Percentiles rank a stretch among this genome's conserved stretches.
Evolutionary conservation across 805 yeast genomes (phyloP).

Genomic region (Spathaspora gorwiae): DNA sequence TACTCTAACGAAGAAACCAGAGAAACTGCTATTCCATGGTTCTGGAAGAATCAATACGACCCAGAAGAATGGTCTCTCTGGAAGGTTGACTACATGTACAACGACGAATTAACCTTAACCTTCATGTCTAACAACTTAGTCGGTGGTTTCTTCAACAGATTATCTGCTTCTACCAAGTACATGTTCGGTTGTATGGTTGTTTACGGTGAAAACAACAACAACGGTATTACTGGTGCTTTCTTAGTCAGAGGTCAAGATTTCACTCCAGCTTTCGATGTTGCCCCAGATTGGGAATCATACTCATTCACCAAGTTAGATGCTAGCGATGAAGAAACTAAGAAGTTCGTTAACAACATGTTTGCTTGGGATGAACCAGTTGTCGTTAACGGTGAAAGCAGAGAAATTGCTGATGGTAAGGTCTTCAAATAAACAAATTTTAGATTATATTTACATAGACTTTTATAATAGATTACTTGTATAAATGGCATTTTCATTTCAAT

Average conservation of each 20-base stretch:
- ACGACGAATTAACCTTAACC: slow-evolving; percentile 89
- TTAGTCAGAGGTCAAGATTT: slow-evolving; percentile 87
- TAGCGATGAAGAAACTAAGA: slow-evolving; percentile 69
- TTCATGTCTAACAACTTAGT: slow-evolving; percentile 96
- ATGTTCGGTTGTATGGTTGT: slow-evolving; percentile 88
- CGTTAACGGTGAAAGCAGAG: slow-evolving; percentile 70
- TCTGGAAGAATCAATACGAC: slow-evolving; percentile 86
- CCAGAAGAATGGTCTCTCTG: slow-evolving; percentile 87
- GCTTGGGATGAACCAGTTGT: slow-evolving; percentile 61
- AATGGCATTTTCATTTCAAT: too few relatives aligned
- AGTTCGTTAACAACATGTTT: slow-evolving; percentile 48
- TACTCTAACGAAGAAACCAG: slow-evolving; percentile 96
- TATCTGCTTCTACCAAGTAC: slow-evolving; percentile 82
- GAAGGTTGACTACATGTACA: slow-evolving; percentile 93
- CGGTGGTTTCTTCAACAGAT: slow-evolving; percentile 96
- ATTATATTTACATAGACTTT: slow-evolving; percentile 1
- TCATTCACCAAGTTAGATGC: slow-evolving; percentile 74
- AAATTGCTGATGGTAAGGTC: slow-evolving; percentile 94
- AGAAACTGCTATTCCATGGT: slow-evolving; percentile 87
- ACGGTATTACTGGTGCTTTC: slow-evolving; percentile 92
- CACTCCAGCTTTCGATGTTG: slow-evolving; percentile 89
- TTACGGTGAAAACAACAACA: slow-evolving; percentile 95
- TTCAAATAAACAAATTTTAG: slow-evolving; percentile 56
- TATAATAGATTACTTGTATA: background rate
- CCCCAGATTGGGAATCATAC: slow-evolving; percentile 97